Percentiles rank a stretch among this genome's conserved stretches.
phyloP scores from a whole-genome alignment of 257 asterid genomes.

The Lycium barbarum region DNA sequence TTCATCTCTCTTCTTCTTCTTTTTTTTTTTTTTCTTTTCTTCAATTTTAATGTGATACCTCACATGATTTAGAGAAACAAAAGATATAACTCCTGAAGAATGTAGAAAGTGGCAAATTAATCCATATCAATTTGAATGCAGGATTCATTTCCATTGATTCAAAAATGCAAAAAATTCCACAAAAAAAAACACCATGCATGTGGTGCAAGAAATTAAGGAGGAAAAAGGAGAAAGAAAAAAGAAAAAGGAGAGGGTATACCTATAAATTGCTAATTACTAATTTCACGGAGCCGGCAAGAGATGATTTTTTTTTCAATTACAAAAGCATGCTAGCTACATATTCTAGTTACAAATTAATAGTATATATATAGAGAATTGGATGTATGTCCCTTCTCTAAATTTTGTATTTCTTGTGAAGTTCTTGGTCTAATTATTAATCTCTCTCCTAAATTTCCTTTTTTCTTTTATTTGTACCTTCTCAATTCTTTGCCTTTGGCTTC shows the following conservation, averaged over 20 bases:
- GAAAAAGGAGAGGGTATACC: background rate
- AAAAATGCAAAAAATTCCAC: background rate
- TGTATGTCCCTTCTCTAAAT: background rate
- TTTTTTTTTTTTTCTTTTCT: background rate
- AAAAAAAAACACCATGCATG: background rate
- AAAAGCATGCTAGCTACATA: background rate
- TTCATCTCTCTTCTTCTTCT: background rate
- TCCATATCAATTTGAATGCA: background rate
- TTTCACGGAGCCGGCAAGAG: background rate
- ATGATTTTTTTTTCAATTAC: background rate
- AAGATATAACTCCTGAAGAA: background rate
- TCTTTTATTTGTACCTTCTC: background rate
- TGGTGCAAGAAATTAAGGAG: background rate
- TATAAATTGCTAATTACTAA: background rate
- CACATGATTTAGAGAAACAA: background rate
- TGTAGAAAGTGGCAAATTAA: background rate
- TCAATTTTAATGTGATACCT: background rate
- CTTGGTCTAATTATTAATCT: background rate
- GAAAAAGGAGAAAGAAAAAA: background rate
- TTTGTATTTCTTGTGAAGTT: background rate
- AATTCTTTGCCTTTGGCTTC: slow-evolving; percentile 40
- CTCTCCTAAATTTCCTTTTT: background rate
- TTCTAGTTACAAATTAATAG: background rate
- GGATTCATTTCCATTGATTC: slow-evolving; percentile 7
- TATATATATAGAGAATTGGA: background rate